Evolutionary conservation across 768 basidiomycete species (phyloP).

Genomic region (Collybiopsis confluens): DNA sequence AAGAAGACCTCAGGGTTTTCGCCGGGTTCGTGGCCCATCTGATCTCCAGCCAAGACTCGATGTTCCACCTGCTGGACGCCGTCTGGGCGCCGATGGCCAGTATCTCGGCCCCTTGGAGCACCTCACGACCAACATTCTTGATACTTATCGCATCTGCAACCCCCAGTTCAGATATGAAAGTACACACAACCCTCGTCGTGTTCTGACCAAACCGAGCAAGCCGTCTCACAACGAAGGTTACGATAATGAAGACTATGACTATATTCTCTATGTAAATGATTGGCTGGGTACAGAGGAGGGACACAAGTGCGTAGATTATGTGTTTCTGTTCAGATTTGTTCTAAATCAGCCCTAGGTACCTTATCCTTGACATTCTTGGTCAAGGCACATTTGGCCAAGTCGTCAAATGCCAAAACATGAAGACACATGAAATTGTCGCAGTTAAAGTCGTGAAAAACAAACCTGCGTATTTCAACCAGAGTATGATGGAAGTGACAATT

Average conservation of each 20-base stretch:
- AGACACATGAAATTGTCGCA: conserved; percentile 96
- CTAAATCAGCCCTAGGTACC: conserved; percentile 53
- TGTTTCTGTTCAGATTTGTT: conserved; percentile 17
- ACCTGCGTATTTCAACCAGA: conserved; percentile 98
- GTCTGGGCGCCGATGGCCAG: conserved; percentile 73
- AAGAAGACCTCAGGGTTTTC: conserved; percentile 72
- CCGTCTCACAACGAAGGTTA: conserved; percentile 94
- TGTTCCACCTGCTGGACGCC: conserved; percentile 54
- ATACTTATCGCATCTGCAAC: conserved; percentile 94
- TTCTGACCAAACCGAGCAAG: conserved; percentile 97
- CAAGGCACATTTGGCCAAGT: conserved; percentile 99
- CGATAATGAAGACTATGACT: conserved; percentile 99
- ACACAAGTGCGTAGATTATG: conserved; percentile 66
- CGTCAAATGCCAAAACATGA: conserved; percentile 99
- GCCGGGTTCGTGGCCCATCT: conserved; percentile 68
- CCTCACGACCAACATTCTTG: conserved; percentile 81
- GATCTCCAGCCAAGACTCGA: conserved; percentile 79
- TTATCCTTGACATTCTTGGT: conserved; percentile 96
- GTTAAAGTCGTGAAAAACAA: conserved; percentile 99
- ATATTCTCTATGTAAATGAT: conserved; percentile 99
- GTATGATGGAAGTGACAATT: conserved; percentile 99
- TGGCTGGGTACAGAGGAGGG: conserved; percentile 93
- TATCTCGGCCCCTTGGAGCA: conserved; percentile 58
- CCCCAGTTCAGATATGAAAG: conserved; percentile 94
- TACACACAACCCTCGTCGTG: conserved; percentile 89